Percentiles rank a stretch among this genome's conserved stretches.
These are phyloP conservation scores for Sporisorium sorghi DNA, from an alignment of 1,284 basidiomycete species.

Conservation along the genomic window DNA sequence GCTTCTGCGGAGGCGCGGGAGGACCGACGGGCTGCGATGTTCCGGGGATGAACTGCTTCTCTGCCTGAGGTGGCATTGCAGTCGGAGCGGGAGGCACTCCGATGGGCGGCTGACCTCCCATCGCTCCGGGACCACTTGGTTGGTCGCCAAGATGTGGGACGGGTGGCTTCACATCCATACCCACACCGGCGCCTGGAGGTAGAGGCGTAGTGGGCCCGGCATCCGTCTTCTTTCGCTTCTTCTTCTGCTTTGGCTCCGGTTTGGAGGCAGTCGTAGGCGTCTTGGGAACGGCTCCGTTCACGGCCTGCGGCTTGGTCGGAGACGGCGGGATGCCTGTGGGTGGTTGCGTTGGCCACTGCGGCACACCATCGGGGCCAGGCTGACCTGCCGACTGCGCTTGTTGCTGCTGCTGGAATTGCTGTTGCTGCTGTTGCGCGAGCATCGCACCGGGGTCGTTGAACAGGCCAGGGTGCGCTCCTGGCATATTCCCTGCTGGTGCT, in stretches of 20 bases:
- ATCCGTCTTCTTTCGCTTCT: constrained; percentile 51
- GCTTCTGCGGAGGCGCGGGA: constrained; percentile 72
- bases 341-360: constrained; percentile 43
- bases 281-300: constrained; percentile 24
- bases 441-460: constrained; percentile 28
- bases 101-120: constrained; percentile 16
- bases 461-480: constrained; percentile 23
- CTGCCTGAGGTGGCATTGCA: constrained; percentile 17
- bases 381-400: constrained; percentile 20
- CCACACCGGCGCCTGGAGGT: constrained; percentile 9
- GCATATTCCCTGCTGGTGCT: constrained; percentile 32
- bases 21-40: constrained; percentile 43
- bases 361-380: constrained; percentile 25
- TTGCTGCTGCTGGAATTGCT: constrained; percentile 22
- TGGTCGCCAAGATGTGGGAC: constrained; percentile 28
- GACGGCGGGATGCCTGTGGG: constrained; percentile 26
- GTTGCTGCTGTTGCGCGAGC: constrained; percentile 34
- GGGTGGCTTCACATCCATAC: constrained; percentile 34
- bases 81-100: constrained; percentile 5
- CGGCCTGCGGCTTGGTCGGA: constrained; percentile 29
- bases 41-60: constrained; percentile 35
- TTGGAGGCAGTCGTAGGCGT: constrained; percentile 29
- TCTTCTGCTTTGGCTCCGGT: constrained; percentile 41
- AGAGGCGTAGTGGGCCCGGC: constrained; percentile 20
- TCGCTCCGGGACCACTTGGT: constrained; percentile 10